phyloP scores from a whole-genome alignment of 208 protist genomes.

The Trichomonas tenax region DNA sequence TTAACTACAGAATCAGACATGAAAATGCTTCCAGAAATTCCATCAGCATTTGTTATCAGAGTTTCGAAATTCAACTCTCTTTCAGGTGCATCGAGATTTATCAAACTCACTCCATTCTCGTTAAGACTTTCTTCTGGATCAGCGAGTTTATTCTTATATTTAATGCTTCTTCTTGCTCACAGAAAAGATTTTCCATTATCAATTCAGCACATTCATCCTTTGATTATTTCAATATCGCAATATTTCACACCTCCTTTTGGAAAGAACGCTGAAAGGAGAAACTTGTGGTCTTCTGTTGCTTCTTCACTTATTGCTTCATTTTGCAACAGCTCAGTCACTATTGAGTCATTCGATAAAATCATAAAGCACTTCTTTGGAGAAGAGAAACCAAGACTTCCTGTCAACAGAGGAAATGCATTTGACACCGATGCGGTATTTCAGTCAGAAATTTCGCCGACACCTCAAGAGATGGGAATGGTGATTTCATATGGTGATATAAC shows the following conservation, averaged over 20 bases:
- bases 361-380: background rate
- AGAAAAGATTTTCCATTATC: background rate
- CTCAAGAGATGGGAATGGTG: background rate
- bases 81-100: background rate
- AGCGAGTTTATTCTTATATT: background rate
- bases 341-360: background rate
- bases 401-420: background rate
- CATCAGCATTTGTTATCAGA: background rate
- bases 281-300: background rate
- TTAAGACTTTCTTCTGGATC: background rate
- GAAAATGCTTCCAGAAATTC: background rate
- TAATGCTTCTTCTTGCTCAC: background rate
- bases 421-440: background rate
- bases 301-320: background rate
- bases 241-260: background rate
- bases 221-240: background rate
- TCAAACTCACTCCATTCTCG: background rate
- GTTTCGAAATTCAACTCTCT: background rate
- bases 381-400: background rate
- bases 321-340: background rate
- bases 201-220: background rate
- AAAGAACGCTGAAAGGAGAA: background rate
- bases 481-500: background rate
- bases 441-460: background rate
- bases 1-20: background rate